Percentiles rank a stretch among this genome's conserved stretches.
Conservation (phyloP, 2,329 filamentous ascomycete genomes). For the Fusarium redolens region DNA sequence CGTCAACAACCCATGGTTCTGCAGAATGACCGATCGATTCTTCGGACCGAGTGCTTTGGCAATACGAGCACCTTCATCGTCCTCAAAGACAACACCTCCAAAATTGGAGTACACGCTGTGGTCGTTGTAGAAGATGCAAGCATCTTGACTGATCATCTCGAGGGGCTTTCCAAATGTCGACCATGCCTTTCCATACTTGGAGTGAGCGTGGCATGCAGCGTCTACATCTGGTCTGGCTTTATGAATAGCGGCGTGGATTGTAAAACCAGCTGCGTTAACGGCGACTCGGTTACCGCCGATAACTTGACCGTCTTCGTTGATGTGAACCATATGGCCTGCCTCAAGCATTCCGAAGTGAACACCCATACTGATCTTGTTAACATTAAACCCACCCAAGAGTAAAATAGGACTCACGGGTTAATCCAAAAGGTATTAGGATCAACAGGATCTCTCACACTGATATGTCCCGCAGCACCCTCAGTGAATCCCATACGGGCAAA, state of each 20-base stretch:
- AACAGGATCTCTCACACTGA: slow-evolving; percentile 72
- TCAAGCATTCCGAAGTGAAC: slow-evolving; percentile 71
- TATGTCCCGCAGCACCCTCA: slow-evolving; percentile 74
- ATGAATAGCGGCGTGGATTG: slow-evolving; percentile 71
- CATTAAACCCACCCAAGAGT: rapidly evolving
- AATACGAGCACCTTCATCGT: slow-evolving; percentile 69
- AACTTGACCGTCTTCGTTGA: slow-evolving; percentile 68
- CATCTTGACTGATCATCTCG: slow-evolving; percentile 72
- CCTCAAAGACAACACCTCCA: slow-evolving; percentile 70
- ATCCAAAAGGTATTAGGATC: slow-evolving; percentile 72
- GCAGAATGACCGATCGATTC: slow-evolving; percentile 66
- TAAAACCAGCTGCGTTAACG: slow-evolving; percentile 71
- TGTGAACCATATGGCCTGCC: slow-evolving; percentile 70
- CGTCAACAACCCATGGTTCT: slow-evolving; percentile 74
- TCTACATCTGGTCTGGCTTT: slow-evolving; percentile 69
- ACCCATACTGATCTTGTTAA: slow-evolving; percentile 53
- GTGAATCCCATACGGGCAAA: slow-evolving; percentile 62
- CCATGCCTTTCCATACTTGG: slow-evolving; percentile 70
- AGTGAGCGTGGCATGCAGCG: slow-evolving; percentile 72
- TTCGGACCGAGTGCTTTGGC: slow-evolving; percentile 66
- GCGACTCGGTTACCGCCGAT: slow-evolving; percentile 67
- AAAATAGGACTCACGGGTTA: slow-evolving; percentile 58
- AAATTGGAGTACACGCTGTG: slow-evolving; percentile 71
- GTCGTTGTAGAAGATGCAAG: slow-evolving; percentile 66
- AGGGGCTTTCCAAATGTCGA: slow-evolving; percentile 66